phyloP scores from a whole-genome alignment of 2,329 filamentous ascomycete species.

The Talaromyces albobiverticillius region DNA sequence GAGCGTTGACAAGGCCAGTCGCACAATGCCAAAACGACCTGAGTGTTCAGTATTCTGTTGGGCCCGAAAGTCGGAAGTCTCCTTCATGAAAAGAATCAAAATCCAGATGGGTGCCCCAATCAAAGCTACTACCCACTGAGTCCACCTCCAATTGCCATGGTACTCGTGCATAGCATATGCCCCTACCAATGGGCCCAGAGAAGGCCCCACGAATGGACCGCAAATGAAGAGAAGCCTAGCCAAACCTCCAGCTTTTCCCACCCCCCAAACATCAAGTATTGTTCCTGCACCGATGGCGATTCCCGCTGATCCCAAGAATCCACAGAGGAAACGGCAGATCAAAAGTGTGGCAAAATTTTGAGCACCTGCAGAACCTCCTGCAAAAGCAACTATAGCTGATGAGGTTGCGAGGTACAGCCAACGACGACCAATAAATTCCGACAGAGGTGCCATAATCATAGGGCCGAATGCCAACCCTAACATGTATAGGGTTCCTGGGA shows the following conservation, averaged over 20 bases:
- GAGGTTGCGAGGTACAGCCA: constrained; percentile 18
- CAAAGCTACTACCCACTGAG: constrained; percentile 66
- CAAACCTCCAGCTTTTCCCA: constrained; percentile 5
- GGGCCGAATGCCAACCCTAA: constrained; percentile 17
- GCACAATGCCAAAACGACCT: constrained; percentile 7
- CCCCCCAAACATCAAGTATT: constrained; percentile 68
- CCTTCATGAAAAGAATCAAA: constrained; percentile 56
- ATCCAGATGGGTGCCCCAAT: constrained; percentile 58
- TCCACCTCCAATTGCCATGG: constrained; percentile 67
- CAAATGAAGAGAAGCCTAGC: constrained; percentile 40
- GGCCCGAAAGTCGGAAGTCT: constrained; percentile 54
- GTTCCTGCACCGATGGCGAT: constrained; percentile 60
- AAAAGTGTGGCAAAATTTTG: constrained; percentile 26
- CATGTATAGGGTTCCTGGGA: constrained; percentile 8
- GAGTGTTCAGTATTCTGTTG: background rate
- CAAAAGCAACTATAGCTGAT: constrained; percentile 8
- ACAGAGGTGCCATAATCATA: constrained; percentile 22
- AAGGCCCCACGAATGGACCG: constrained; percentile 62
- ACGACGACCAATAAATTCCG: constrained; percentile 23
- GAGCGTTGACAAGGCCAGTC: constrained; percentile 13
- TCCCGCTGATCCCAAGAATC: constrained; percentile 22
- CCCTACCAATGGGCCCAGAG: constrained; percentile 17
- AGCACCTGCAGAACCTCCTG: constrained; percentile 5
- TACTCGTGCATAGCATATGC: constrained; percentile 16
- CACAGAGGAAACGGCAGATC: constrained; percentile 25